phyloP scores from a whole-genome alignment of 306 rosid species.

The Gynostemma pentaphyllum region DNA sequence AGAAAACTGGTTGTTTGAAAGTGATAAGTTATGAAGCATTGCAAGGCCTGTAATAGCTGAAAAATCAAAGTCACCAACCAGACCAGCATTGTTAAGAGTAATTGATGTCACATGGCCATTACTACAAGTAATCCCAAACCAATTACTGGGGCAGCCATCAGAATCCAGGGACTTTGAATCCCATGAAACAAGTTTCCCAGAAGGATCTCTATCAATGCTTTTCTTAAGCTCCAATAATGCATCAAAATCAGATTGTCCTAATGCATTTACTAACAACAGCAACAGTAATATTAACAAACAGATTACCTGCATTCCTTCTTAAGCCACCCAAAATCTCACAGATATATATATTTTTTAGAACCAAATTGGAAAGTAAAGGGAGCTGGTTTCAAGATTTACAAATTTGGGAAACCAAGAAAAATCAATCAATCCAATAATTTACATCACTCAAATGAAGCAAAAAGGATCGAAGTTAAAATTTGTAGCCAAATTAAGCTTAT shows the following conservation, averaged over 20 bases:
- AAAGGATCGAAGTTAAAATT: too few species aligned
- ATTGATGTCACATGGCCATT: slow-evolving; percentile 49
- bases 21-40: slow-evolving; percentile 49
- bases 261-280: slow-evolving; percentile 27
- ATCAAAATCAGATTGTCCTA: slow-evolving; percentile 50
- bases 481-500: too few species aligned
- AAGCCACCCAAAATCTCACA: slow-evolving; percentile 16
- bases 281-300: slow-evolving; percentile 33
- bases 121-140: slow-evolving; percentile 51
- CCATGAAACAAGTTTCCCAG: slow-evolving; percentile 55
- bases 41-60: slow-evolving; percentile 39
- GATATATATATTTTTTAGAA: background rate
- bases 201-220: slow-evolving; percentile 48
- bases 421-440: too few species aligned
- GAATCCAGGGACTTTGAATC: slow-evolving; percentile 48
- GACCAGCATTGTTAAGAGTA: slow-evolving; percentile 38
- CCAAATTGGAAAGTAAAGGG: background rate
- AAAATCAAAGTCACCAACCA: slow-evolving; percentile 54
- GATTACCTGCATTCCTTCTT: slow-evolving; percentile 54
- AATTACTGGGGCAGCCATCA: slow-evolving; percentile 60
- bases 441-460: too few species aligned
- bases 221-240: slow-evolving; percentile 56
- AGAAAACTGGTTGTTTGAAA: slow-evolving; percentile 50
- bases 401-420: too few species aligned
- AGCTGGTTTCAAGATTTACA: too few species aligned